Percentiles rank a stretch among this genome's conserved stretches.
Evolutionary conservation across 1,139 yeast species (phyloP).

Genomic region (Debaryomycetaceae sp.): DNA sequence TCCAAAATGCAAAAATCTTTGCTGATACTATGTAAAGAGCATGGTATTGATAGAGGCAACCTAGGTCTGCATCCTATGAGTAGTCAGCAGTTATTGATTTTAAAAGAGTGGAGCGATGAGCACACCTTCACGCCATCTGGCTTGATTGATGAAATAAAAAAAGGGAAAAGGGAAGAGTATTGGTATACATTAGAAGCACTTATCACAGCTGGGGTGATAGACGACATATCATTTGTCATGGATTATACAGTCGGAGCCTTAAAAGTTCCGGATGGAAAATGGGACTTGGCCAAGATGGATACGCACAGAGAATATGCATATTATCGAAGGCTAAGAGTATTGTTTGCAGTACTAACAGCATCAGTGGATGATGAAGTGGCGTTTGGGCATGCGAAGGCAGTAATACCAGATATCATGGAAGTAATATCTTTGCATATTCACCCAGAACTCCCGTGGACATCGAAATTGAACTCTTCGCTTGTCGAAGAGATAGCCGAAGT

Average conservation of each 20-base stretch:
- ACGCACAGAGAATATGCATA: not conserved
- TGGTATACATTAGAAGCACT: not conserved
- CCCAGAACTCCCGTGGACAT: constrained; percentile 31
- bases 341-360: constrained; percentile 1
- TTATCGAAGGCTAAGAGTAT: constrained; percentile 1
- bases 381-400: not conserved
- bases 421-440: constrained; percentile 19
- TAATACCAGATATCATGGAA: not conserved
- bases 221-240: not conserved
- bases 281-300: constrained; percentile 8
- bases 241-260: constrained; percentile 2
- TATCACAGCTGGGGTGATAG: not conserved
- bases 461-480: constrained; percentile 12
- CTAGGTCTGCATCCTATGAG: not conserved
- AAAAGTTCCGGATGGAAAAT: constrained; percentile 4
- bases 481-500: constrained; percentile 7
- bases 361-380: not conserved
- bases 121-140: not conserved
- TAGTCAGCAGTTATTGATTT: not conserved
- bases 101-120: not conserved
- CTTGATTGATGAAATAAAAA: not conserved
- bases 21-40: not conserved
- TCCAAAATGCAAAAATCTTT: not conserved
- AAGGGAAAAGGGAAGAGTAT: not conserved
- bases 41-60: not conserved